Percentiles rank a stretch among this genome's conserved stretches.
Evolutionary conservation across 345 rosid species (phyloP).

Genomic region (Combretum micranthum): DNA sequence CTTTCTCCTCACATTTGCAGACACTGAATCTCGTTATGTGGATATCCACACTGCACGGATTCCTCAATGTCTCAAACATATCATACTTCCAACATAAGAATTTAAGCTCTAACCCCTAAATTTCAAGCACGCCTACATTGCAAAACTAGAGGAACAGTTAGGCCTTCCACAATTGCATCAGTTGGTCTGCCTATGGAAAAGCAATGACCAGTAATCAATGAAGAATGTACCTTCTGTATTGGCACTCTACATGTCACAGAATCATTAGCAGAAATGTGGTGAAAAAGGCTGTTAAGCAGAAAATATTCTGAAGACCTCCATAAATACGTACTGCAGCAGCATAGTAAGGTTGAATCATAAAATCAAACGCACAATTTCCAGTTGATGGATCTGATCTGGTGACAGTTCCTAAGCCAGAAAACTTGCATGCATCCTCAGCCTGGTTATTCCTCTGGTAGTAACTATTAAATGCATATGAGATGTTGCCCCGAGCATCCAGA

Average conservation of each 20-base stretch:
- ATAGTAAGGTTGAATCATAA: constrained; percentile 76
- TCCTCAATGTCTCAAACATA: too few species aligned
- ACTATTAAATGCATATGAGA: constrained; percentile 88
- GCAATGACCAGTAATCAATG: not conserved
- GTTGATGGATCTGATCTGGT: constrained; percentile 51
- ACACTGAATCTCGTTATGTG: too few species aligned
- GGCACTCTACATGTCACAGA: constrained; percentile 15
- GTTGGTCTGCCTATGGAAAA: not conserved
- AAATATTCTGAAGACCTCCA: constrained; percentile 10
- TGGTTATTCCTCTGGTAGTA: constrained; percentile 80
- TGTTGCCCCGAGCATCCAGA: constrained; percentile 50
- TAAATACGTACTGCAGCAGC: constrained; percentile 24
- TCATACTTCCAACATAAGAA: too few species aligned
- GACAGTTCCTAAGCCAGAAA: constrained; percentile 53
- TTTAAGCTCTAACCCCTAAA: too few species aligned
- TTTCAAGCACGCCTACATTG: too few species aligned
- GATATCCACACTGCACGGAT: too few species aligned
- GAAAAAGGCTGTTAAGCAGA: constrained; percentile 19
- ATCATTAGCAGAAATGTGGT: constrained; percentile 21
- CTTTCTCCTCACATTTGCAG: too few species aligned
- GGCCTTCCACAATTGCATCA: not conserved
- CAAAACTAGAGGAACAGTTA: constrained; percentile 3
- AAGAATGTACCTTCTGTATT: constrained; percentile 14
- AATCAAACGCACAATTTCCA: constrained; percentile 49
- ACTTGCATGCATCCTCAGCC: constrained; percentile 67